A percentile compares a stretch with the other conserved stretches of the same genome.
phyloP scores from a whole-genome alignment of 2,329 filamentous ascomycete species.

The Claviceps capensis region DNA sequence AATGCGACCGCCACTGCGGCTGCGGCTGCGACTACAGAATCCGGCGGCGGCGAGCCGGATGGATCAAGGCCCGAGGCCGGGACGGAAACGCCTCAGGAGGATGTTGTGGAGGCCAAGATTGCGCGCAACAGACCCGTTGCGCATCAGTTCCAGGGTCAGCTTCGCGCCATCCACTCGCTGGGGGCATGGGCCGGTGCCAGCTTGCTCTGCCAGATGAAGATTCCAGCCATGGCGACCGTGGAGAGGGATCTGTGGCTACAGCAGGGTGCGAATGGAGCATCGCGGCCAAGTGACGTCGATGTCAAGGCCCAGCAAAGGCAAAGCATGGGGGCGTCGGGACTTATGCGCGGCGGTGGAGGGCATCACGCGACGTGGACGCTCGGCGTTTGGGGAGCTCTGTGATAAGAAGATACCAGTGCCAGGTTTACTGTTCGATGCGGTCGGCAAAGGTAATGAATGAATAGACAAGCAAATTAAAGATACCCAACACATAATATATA shows the following conservation, averaged over 20 bases:
- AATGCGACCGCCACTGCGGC: constrained; percentile 5
- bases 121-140: constrained; percentile 20
- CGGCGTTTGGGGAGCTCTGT: constrained; percentile 45
- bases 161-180: constrained; percentile 55
- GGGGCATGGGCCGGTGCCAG: constrained; percentile 66
- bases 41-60: constrained; percentile 13
- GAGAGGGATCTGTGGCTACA: constrained; percentile 60
- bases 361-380: constrained; percentile 44
- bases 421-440: too few relatives aligned
- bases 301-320: constrained; percentile 45
- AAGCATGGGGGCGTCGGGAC: constrained; percentile 45
- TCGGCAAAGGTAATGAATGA: too few relatives aligned
- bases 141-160: constrained; percentile 38
- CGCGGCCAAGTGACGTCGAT: constrained; percentile 44
- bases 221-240: constrained; percentile 54
- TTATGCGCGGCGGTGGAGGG: constrained; percentile 23
- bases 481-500: too few relatives aligned
- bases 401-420: constrained; percentile 6
- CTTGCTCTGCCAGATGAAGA: constrained; percentile 51
- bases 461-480: too few relatives aligned
- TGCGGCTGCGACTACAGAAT: background rate
- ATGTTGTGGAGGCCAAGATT: constrained; percentile 24
- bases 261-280: constrained; percentile 50
- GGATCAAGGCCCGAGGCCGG: constrained; percentile 11
- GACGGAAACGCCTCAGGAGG: constrained; percentile 14